A percentile compares a stretch with the other conserved stretches of the same genome.
phyloP scores from a whole-genome alignment of 345 rosid genomes.

The Microthlaspi erraticum region DNA sequence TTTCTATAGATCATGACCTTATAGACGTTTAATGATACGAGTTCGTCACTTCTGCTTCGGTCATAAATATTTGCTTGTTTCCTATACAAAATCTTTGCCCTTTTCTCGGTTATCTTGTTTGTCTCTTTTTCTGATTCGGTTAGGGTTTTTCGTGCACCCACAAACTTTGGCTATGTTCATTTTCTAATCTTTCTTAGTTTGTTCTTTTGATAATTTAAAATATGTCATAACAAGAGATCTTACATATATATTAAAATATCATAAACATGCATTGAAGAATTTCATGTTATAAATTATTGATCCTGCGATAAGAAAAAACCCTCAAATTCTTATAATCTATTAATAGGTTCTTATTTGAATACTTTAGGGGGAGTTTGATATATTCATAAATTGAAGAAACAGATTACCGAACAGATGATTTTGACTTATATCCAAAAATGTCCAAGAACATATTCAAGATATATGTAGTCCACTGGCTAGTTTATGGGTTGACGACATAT shows the following conservation, averaged over 20 bases:
- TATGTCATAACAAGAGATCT: constrained; percentile 7
- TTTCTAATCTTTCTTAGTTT: constrained; percentile 13
- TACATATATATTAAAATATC: neutral
- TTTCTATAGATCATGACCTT: constrained; percentile 37
- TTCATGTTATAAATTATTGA: neutral
- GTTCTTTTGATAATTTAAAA: constrained; percentile 14
- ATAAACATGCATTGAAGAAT: constrained; percentile 4
- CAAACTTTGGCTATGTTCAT: constrained; percentile 21
- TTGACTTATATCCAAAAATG: constrained; percentile 1
- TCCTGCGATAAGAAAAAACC: neutral
- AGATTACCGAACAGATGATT: constrained; percentile 2
- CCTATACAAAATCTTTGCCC: constrained; percentile 31
- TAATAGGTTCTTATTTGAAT: neutral
- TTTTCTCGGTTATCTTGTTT: constrained; percentile 37
- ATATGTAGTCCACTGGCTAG: constrained; percentile 2
- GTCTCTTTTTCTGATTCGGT: constrained; percentile 30
- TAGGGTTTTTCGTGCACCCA: constrained; percentile 41
- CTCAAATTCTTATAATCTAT: neutral
- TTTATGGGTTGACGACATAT: constrained; percentile 14
- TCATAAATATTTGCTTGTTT: constrained; percentile 42
- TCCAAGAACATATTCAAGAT: constrained; percentile 16
- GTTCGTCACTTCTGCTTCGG: constrained; percentile 43
- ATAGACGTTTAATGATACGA: constrained; percentile 37
- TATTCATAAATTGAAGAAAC: neutral
- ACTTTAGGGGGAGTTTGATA: neutral